A percentile compares a stretch with the other conserved stretches of the same genome.
Conservation (phyloP, 2,329 filamentous ascomycete species). For the Beauveria caledonica region DNA sequence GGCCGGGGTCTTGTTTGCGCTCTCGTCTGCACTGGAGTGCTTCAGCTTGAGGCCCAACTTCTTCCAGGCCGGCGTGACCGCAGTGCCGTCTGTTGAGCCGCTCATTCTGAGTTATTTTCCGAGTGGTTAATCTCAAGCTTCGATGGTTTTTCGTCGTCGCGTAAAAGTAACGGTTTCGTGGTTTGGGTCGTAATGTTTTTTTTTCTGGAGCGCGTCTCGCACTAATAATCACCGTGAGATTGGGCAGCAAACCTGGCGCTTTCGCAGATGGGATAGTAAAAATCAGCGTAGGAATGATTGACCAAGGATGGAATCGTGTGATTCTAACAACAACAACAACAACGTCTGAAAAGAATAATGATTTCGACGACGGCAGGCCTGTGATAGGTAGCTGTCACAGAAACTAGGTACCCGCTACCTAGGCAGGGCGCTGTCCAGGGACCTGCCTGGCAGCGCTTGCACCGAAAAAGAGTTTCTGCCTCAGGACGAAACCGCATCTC, state of each 20-base stretch:
- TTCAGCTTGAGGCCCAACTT: constrained; percentile 57
- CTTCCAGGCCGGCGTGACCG: constrained; percentile 45
- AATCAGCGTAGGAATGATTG: neutral
- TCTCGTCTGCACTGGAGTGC: constrained; percentile 14
- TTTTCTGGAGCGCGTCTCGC: constrained; percentile 1
- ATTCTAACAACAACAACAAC: neutral
- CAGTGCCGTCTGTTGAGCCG: constrained; percentile 2
- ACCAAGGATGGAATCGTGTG: neutral
- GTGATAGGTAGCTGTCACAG: neutral
- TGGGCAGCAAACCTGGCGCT: neutral
- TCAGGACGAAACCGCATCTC: neutral
- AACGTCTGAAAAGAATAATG: neutral
- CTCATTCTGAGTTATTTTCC: constrained; percentile 7
- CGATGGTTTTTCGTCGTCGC: neutral
- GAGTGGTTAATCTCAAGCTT: neutral
- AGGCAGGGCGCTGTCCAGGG: neutral
- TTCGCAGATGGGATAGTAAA: neutral
- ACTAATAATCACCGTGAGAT: neutral
- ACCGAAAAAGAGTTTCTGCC: neutral
- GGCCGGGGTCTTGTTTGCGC: constrained; percentile 6
- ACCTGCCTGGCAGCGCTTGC: neutral
- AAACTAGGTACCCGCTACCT: neutral
- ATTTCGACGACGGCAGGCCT: neutral
- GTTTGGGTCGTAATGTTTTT: constrained; percentile 7
- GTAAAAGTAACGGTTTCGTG: neutral